These are phyloP conservation scores for Zygosaccharomyces sapae DNA, from an alignment of 1,139 yeast species.

Conservation along the genomic window DNA sequence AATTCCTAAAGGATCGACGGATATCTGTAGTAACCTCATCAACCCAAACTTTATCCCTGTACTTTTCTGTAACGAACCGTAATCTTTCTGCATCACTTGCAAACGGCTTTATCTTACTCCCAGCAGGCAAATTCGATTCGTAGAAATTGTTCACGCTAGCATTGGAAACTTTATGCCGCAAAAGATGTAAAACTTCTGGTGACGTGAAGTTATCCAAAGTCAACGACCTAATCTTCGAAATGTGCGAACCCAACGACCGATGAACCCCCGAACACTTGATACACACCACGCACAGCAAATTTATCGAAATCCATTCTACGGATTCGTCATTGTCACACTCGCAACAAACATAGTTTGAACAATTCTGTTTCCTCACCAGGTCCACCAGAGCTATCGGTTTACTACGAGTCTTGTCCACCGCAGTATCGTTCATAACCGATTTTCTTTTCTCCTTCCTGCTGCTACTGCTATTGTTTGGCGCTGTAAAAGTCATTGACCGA, in stretches of 20 bases:
- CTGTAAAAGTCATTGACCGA: neutral
- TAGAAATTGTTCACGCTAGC: slow-evolving; percentile 56
- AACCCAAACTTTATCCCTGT: slow-evolving; percentile 42
- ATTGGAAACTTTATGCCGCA: slow-evolving; percentile 58
- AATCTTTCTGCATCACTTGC: slow-evolving; percentile 37
- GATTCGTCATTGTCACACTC: slow-evolving; percentile 66
- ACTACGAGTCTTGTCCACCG: neutral
- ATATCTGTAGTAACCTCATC: slow-evolving; percentile 15
- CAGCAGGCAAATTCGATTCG: slow-evolving; percentile 45
- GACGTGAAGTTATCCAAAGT: slow-evolving; percentile 67
- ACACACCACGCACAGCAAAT: slow-evolving; percentile 68
- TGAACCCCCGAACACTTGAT: slow-evolving; percentile 78
- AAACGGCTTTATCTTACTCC: slow-evolving; percentile 34
- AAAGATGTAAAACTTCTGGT: slow-evolving; percentile 46
- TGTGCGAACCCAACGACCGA: slow-evolving; percentile 67
- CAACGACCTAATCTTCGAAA: slow-evolving; percentile 73
- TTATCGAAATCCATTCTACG: slow-evolving; percentile 89
- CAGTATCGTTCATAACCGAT: neutral
- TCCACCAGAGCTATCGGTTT: slow-evolving; percentile 28
- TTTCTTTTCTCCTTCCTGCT: neutral
- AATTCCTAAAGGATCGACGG: slow-evolving; percentile 30
- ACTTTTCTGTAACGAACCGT: slow-evolving; percentile 51
- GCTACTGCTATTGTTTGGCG: neutral
- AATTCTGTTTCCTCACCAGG: slow-evolving; percentile 48
- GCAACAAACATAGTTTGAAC: slow-evolving; percentile 65